These are phyloP conservation scores for Vigna nakashimae DNA, from an alignment of 306 rosid genomes.

Conservation along the genomic window DNA sequence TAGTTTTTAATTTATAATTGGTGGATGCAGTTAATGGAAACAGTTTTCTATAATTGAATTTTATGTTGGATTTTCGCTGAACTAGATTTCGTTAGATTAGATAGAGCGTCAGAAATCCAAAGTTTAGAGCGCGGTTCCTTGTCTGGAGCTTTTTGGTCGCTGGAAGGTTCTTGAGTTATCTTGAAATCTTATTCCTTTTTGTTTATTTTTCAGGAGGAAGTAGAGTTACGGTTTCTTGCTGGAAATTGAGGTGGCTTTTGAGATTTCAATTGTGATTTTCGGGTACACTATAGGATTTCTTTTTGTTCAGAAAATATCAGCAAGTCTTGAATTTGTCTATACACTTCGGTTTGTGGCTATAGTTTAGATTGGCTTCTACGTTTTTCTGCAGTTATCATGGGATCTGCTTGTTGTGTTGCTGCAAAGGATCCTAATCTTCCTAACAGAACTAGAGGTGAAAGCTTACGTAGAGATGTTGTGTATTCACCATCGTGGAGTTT, in stretches of 20 bases:
- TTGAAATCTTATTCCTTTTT: conserved; percentile 19
- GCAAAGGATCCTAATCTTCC: conserved; percentile 49
- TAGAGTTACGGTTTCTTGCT: conserved; percentile 30
- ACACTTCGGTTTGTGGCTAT: neutral
- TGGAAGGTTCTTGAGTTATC: conserved; percentile 16
- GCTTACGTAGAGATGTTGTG: conserved; percentile 53
- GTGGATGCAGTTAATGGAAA: conserved; percentile 13
- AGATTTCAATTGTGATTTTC: conserved; percentile 30
- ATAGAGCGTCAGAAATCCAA: neutral
- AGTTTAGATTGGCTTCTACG: conserved; percentile 33
- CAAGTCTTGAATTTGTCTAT: conserved; percentile 19
- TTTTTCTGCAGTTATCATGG: conserved; percentile 54
- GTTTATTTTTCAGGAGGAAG: conserved; percentile 47
- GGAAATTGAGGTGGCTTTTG: conserved; percentile 43
- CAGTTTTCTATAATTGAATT: conserved; percentile 6
- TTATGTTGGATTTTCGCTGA: neutral
- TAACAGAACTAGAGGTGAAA: conserved; percentile 51
- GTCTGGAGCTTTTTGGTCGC: conserved; percentile 17
- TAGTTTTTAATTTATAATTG: neutral
- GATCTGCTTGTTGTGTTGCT: conserved; percentile 70
- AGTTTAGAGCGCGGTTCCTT: conserved; percentile 11
- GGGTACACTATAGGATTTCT: conserved; percentile 13
- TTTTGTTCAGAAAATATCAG: neutral
- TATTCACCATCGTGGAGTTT: conserved; percentile 78
- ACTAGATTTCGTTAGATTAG: conserved; percentile 14